Percentiles rank a stretch among this genome's conserved stretches.
These are phyloP conservation scores for Prunus davidiana DNA, from an alignment of 306 rosid genomes.

Conservation along the genomic window DNA sequence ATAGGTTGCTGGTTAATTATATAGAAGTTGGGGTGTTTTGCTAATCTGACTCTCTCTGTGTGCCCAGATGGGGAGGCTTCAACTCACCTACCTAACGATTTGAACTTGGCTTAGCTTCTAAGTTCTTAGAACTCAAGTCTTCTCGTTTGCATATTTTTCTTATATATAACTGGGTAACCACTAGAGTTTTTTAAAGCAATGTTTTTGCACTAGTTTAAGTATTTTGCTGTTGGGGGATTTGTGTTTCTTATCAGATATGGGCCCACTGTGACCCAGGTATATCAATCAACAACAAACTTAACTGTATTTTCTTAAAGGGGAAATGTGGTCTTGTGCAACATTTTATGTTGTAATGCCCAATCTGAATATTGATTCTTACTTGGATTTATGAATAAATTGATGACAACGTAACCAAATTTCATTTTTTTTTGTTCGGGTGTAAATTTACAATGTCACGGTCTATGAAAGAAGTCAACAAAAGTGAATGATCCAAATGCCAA, in stretches of 20 bases:
- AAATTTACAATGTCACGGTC: background rate
- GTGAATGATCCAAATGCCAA: background rate
- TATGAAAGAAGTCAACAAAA: background rate
- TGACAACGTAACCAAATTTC: background rate
- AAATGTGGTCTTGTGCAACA: background rate
- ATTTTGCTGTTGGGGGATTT: too few relatives aligned
- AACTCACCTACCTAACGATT: constrained; percentile 62
- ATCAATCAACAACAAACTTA: background rate
- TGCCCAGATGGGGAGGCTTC: constrained; percentile 45
- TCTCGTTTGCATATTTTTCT: constrained; percentile 21
- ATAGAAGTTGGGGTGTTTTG: background rate
- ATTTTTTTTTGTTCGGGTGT: too few relatives aligned
- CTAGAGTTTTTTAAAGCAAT: constrained; percentile 29
- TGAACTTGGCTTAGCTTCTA: constrained; percentile 53
- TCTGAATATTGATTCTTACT: background rate
- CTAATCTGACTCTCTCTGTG: background rate
- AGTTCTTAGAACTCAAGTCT: constrained; percentile 55
- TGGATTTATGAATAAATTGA: background rate
- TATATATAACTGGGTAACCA: constrained; percentile 6
- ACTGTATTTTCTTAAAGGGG: background rate
- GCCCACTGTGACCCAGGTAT: background rate
- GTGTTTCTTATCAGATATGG: background rate
- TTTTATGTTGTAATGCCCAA: too few relatives aligned
- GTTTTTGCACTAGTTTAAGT: constrained; percentile 2
- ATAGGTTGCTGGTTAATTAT: background rate